A percentile compares a stretch with the other conserved stretches of the same genome.
These are phyloP conservation scores for Ceratobasidium sp. DNA, from an alignment of 1,284 basidiomycete genomes.

Conservation along the genomic window DNA sequence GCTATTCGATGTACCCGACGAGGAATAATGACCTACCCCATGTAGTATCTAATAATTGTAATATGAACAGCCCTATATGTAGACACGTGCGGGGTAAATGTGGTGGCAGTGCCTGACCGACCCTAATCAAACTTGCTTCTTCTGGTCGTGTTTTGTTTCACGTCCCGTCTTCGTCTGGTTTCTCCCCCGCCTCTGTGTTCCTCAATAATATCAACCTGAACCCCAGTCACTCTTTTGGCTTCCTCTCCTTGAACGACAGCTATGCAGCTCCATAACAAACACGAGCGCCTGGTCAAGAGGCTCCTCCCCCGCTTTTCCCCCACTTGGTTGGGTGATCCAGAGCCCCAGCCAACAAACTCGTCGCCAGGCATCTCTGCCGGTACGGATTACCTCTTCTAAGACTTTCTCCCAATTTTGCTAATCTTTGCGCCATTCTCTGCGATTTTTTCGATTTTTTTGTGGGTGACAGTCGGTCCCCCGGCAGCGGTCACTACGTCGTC, in stretches of 20 bases:
- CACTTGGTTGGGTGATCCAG: constrained; percentile 25
- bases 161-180: background rate
- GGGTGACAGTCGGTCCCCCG: background rate
- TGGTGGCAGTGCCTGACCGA: constrained; percentile 18
- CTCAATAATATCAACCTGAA: background rate
- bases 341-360: background rate
- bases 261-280: constrained; percentile 33
- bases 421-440: constrained; percentile 1
- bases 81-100: too few species aligned
- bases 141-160: constrained; percentile 18
- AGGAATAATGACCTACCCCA: constrained; percentile 22
- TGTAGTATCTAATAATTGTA: constrained; percentile 19
- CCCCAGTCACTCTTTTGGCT: constrained; percentile 40
- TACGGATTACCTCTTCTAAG: background rate
- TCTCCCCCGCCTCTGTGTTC: constrained; percentile 5
- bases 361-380: constrained; percentile 4
- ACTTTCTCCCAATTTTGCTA: constrained; percentile 22
- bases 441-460: background rate
- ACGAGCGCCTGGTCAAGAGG: constrained; percentile 36
- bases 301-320: constrained; percentile 30
- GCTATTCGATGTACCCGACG: constrained; percentile 43
- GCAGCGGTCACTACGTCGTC: background rate
- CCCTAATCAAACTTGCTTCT: constrained; percentile 40
- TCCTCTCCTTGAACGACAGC: constrained; percentile 15
- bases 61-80: background rate